phyloP scores from a whole-genome alignment of 306 rosid genomes.

The Cucurbita ficifolia region DNA sequence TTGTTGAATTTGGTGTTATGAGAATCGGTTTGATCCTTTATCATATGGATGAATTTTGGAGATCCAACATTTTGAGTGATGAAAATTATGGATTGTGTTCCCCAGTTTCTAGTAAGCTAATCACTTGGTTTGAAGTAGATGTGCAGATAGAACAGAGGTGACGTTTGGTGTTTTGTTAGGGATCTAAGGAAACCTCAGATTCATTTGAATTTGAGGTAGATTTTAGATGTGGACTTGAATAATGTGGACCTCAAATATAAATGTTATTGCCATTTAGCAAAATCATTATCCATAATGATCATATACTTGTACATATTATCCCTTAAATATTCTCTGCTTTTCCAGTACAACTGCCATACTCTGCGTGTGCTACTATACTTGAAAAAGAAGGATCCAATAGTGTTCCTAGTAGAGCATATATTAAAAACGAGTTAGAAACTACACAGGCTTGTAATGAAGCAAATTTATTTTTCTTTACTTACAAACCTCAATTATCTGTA shows the following conservation, averaged over 20 bases:
- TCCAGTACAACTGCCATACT: background rate
- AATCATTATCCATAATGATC: background rate
- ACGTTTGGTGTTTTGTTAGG: background rate
- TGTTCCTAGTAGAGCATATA: background rate
- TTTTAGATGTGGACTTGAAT: background rate
- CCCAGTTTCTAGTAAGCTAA: background rate
- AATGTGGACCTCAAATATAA: background rate
- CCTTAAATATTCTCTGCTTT: background rate
- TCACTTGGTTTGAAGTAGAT: background rate
- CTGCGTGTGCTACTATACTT: background rate
- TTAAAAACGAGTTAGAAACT: background rate
- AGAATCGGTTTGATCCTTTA: background rate
- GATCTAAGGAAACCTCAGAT: background rate
- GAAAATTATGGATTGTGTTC: background rate
- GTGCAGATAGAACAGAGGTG: background rate
- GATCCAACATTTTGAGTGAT: background rate
- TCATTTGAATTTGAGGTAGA: background rate
- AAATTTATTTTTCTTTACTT: background rate
- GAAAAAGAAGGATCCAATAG: background rate
- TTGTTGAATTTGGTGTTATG: background rate
- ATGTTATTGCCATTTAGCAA: background rate
- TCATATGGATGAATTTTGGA: background rate
- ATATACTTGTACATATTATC: background rate
- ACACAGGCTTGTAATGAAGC: background rate
- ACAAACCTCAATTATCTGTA: slow-evolving; percentile 10